phyloP scores from a whole-genome alignment of 2,329 filamentous ascomycete genomes.

The Thermoascus crustaceus region DNA sequence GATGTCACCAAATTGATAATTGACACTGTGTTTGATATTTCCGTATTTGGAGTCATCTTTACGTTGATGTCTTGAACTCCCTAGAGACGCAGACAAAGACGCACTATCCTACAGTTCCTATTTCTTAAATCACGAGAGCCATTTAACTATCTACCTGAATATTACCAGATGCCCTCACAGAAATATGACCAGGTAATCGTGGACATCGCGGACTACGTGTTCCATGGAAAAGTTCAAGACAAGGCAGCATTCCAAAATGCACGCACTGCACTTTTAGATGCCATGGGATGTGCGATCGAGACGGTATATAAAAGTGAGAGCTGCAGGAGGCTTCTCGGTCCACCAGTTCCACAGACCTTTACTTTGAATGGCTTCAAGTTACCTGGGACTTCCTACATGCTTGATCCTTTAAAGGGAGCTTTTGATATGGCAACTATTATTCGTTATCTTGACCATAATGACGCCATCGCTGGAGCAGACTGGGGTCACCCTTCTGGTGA shows the following conservation, averaged over 20 bases:
- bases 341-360: conserved; percentile 5
- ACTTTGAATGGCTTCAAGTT: conserved; percentile 21
- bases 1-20: too few species aligned
- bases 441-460: conserved; percentile 31
- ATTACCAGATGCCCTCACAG: neutral
- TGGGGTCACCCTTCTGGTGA: conserved; percentile 31
- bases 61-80: too few species aligned
- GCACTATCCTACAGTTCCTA: neutral
- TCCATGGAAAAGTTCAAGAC: neutral
- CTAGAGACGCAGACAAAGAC: neutral
- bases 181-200: neutral
- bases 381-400: conserved; percentile 23
- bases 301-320: neutral
- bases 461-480: conserved; percentile 25
- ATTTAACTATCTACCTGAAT: too few species aligned
- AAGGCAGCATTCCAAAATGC: neutral
- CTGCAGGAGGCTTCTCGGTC: neutral
- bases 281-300: conserved; percentile 1
- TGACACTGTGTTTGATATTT: too few species aligned
- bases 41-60: too few species aligned
- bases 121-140: too few species aligned
- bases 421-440: conserved; percentile 28
- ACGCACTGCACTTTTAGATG: neutral
- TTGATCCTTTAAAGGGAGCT: conserved; percentile 28
- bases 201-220: neutral